phyloP scores from a whole-genome alignment of 1,284 basidiomycete genomes.

The Ustilago bromivora region DNA sequence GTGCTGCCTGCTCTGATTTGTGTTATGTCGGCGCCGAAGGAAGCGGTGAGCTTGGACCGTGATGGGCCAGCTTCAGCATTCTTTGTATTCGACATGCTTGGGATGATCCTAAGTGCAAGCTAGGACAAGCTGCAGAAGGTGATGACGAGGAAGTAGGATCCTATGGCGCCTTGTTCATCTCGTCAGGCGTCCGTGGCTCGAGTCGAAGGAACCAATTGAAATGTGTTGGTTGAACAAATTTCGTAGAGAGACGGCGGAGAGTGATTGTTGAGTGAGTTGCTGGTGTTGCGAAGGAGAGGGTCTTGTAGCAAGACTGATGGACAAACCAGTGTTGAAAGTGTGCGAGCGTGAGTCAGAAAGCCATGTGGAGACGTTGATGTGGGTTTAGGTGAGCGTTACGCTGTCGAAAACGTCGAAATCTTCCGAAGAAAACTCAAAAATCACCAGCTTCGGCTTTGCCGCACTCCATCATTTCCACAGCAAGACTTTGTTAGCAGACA shows the following conservation, averaged over 20 bases:
- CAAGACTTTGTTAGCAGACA: neutral
- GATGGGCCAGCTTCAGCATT: conserved; percentile 34
- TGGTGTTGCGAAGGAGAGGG: neutral
- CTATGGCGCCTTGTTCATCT: neutral
- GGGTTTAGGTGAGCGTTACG: neutral
- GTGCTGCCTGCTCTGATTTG: conserved; percentile 15
- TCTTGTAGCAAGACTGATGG: conserved; percentile 2
- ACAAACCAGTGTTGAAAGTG: neutral
- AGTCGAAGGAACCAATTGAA: neutral
- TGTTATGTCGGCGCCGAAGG: conserved; percentile 3
- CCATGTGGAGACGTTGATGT: conserved; percentile 20
- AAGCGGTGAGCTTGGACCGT: neutral
- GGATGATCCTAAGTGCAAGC: neutral
- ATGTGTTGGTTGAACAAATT: neutral
- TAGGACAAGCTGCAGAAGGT: neutral
- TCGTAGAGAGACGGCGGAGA: neutral
- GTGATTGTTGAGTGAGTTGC: neutral
- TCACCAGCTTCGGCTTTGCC: conserved; percentile 28
- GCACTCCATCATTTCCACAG: conserved; percentile 4
- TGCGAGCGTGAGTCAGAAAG: conserved; percentile 14
- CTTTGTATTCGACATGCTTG: conserved; percentile 12
- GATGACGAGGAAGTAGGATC: neutral
- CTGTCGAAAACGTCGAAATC: conserved; percentile 14
- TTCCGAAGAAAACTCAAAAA: conserved; percentile 26
- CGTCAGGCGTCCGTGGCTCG: neutral